A percentile compares a stretch with the other conserved stretches of the same genome.
These are phyloP conservation scores for Caulochytrium protostelioides DNA, from an alignment of 371 early-diverging fungal genomes.

Conservation along the genomic window DNA sequence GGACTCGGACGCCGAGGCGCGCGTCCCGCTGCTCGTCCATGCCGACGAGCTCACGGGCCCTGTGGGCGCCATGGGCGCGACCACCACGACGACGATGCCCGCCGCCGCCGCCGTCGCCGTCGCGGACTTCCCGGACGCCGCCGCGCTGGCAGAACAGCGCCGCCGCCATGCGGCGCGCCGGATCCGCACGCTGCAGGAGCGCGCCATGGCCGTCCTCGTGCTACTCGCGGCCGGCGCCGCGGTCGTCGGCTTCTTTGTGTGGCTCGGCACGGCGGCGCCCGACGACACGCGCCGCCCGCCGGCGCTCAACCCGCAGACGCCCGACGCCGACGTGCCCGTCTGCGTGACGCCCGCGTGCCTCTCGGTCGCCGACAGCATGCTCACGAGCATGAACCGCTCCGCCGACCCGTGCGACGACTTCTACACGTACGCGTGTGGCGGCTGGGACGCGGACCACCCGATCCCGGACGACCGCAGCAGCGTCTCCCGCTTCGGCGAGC, in stretches of 20 bases:
- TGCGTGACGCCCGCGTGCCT: no score
- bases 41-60: background rate
- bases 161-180: background rate
- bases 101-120: background rate
- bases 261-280: background rate
- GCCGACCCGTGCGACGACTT: no score
- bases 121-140: no score
- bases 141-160: background rate
- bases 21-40: background rate
- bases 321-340: no score
- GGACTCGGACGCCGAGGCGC: background rate
- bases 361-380: no score
- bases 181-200: background rate
- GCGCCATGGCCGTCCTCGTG: background rate
- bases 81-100: no score
- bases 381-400: no score
- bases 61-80: background rate
- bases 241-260: background rate
- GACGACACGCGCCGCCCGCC: no score
- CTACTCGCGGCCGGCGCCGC: background rate
- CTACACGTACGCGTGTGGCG: no score
- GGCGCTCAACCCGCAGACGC: no score
- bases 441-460: no score
- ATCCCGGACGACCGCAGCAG: background rate
- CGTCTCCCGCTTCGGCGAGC: background rate